A percentile compares a stretch with the other conserved stretches of the same genome.
Evolutionary conservation across 2,329 filamentous ascomycete species (phyloP).

Genomic region (Periconia macrospinosa): DNA sequence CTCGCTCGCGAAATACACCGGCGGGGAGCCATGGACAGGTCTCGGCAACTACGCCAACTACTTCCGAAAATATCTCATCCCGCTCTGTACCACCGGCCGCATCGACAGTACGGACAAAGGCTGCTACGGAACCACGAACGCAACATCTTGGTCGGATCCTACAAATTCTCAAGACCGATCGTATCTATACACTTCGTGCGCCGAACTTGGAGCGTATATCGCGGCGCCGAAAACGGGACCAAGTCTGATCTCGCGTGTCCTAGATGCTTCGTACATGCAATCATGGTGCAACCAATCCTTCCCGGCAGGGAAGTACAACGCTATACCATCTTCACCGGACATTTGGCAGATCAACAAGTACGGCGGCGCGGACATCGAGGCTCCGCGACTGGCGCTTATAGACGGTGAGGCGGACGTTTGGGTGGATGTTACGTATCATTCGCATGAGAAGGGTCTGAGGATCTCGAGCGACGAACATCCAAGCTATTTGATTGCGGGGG

Average conservation of each 20-base stretch:
- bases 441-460: constrained; percentile 42
- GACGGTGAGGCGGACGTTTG: constrained; percentile 58
- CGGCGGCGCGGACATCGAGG: constrained; percentile 51
- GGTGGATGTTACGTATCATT: constrained; percentile 57
- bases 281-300: constrained; percentile 61
- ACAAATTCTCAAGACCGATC: constrained; percentile 47
- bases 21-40: constrained; percentile 54
- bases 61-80: constrained; percentile 50
- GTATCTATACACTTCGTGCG: constrained; percentile 56
- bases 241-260: constrained; percentile 51
- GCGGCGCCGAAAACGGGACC: constrained; percentile 49
- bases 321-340: constrained; percentile 49
- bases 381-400: constrained; percentile 54
- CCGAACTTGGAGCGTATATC: constrained; percentile 55
- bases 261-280: constrained; percentile 55
- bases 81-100: constrained; percentile 47
- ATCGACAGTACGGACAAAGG: constrained; percentile 43
- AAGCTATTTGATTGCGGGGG: constrained; percentile 54
- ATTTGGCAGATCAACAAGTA: constrained; percentile 49
- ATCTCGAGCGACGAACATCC: constrained; percentile 50
- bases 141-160: constrained; percentile 48
- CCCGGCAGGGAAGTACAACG: constrained; percentile 49
- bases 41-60: constrained; percentile 58
- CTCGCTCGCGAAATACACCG: constrained; percentile 52
- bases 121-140: constrained; percentile 52